Base-by-base conservation (phyloP, 257 asterid genomes). In the Leonotis leonurus region DNA sequence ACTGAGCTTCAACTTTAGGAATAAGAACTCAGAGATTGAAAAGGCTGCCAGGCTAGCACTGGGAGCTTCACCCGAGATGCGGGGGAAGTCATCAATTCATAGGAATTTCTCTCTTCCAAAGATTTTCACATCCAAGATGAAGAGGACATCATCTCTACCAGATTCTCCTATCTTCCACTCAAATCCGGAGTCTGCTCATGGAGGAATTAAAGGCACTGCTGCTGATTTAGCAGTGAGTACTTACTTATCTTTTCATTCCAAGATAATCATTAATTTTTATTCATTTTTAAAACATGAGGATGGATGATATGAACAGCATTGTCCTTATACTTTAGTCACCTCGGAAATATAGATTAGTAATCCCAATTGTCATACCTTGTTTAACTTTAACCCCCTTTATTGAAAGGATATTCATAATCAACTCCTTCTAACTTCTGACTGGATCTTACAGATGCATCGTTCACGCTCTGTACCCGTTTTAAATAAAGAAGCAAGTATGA, bases 381-480 rank as follows among this genome's bases (percentile, higher is more conserved):
- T n/a, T n/a, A n/a, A n/a, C n/a, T n/a, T n/a, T n/a, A n/a, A n/a
- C n/a, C n/a, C n/a, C n/a, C n/a, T n/a, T n/a, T n/a, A n/a, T n/a
- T n/a, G n/a, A n/a, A n/a, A n/a, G n/a, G 14, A 32, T 62, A 40
- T 33, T 58, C 54, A 35, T 62, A 25, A 58, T 54, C 13, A 48
- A 26, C 18, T 14, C 17, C 5, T 62, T 16, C 54, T 54, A 29
- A 33, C 67, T 7, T 49, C 60, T 61, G 41, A 67, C 46, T 56
- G 24, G 21, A 40, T 70, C 75, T 74, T 72, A 76, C 55, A 30
- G 67, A 56, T 92, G 18, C 99, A 82, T 54, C 95, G 97, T 45
- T 92, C 99, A 11, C 86, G 49, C 56, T 92, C 97, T 39, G 96
- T 92, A 5, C 99, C 99, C 8, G 80, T 29, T 26, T 61, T 92